Percentiles rank a stretch among this genome's conserved stretches.
These are phyloP conservation scores for Corylus americana DNA, from an alignment of 306 rosid species.

Conservation along the genomic window DNA sequence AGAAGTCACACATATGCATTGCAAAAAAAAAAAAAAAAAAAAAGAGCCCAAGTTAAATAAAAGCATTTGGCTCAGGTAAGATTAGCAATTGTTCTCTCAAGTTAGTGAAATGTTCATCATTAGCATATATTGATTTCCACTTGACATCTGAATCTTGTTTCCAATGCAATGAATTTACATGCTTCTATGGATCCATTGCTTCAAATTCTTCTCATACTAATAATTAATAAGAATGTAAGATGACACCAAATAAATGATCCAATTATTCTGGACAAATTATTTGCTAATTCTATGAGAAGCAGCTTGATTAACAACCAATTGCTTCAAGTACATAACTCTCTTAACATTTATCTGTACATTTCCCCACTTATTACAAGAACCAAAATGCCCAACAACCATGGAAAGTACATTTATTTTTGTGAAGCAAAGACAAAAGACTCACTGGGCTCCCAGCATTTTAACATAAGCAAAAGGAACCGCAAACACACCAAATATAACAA, in stretches of 20 bases:
- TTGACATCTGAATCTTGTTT: not conserved
- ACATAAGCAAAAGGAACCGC: not conserved
- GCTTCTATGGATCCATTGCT: slow-evolving; percentile 1
- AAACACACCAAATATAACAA: not conserved
- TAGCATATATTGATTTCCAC: not conserved
- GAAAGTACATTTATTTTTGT: not conserved
- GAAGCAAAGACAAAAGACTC: not conserved
- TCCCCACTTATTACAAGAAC: not conserved
- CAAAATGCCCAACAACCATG: not conserved
- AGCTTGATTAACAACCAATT: not conserved
- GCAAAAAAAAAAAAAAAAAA: not conserved
- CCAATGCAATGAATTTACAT: not conserved
- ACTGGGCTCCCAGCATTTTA: not conserved
- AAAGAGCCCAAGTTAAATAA: too few relatives aligned
- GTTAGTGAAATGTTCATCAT: not conserved
- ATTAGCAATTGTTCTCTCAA: not conserved
- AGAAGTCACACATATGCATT: too few relatives aligned
- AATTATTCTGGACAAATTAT: not conserved
- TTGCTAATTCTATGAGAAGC: not conserved
- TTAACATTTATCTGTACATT: not conserved
- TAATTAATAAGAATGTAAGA: not conserved
- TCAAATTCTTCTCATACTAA: not conserved
- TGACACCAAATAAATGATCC: not conserved
- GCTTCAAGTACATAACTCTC: not conserved
- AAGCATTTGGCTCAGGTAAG: not conserved